Evolutionary conservation across 1,284 basidiomycete genomes (phyloP).

Genomic region (Papiliotrema nemorosa): DNA sequence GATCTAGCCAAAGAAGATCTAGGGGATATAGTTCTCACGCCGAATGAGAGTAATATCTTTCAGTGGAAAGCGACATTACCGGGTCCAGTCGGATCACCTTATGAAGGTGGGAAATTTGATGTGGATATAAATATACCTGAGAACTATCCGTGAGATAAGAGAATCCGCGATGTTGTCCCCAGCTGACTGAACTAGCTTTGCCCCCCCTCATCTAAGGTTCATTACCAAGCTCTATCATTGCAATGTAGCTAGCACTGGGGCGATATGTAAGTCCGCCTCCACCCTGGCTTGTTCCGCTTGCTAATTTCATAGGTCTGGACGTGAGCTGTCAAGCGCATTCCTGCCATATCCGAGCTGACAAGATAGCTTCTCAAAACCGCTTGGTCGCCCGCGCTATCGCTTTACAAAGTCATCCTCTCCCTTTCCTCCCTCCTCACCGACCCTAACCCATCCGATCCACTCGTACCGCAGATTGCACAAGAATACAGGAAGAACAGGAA

Average conservation of each 20-base stretch:
- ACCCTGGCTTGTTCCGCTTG: conserved; percentile 11
- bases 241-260: conserved; percentile 70
- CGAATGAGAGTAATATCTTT: conserved; percentile 58
- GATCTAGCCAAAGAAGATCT: conserved; percentile 81
- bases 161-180: not conserved
- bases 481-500: conserved; percentile 86
- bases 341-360: not conserved
- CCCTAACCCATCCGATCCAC: conserved; percentile 68
- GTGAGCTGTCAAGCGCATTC: conserved; percentile 21
- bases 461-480: conserved; percentile 57
- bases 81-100: conserved; percentile 77
- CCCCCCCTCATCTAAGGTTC: conserved; percentile 74
- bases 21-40: conserved; percentile 67
- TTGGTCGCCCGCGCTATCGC: conserved; percentile 84
- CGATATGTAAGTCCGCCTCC: conserved; percentile 43
- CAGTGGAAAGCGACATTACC: conserved; percentile 70
- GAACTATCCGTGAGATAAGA: conserved; percentile 73
- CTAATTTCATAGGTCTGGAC: conserved; percentile 37
- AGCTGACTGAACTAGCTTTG: conserved; percentile 58
- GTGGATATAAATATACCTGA: conserved; percentile 66
- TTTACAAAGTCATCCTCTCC: conserved; percentile 87
- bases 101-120: conserved; percentile 80
- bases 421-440: conserved; percentile 82
- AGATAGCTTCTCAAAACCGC: conserved; percentile 77
- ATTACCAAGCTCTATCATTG: conserved; percentile 87